These are phyloP conservation scores for Arthrobotrys megalospora DNA, from an alignment of 2,329 filamentous ascomycete species.

Conservation along the genomic window DNA sequence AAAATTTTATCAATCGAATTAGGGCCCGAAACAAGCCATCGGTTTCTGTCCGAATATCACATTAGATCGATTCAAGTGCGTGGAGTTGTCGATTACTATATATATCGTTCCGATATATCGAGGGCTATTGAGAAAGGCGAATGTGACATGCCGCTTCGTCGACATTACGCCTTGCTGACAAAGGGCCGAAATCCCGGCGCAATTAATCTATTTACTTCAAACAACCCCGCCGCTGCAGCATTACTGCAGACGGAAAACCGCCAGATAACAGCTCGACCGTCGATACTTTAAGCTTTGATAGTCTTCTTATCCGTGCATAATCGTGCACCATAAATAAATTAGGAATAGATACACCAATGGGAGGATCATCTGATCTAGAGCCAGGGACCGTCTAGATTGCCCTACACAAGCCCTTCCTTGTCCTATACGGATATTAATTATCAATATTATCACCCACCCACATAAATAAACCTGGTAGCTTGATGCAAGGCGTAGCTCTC, in stretches of 20 bases:
- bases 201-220: conserved; percentile 43
- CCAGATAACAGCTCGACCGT: conserved; percentile 12
- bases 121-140: conserved; percentile 36
- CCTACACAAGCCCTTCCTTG: conserved; percentile 31
- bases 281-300: conserved; percentile 35
- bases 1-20: conserved; percentile 29
- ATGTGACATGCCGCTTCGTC: conserved; percentile 17
- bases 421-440: conserved; percentile 48
- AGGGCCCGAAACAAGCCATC: conserved; percentile 26
- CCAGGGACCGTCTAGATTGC: conserved; percentile 29
- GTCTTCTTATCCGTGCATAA: conserved; percentile 38
- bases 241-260: conserved; percentile 9
- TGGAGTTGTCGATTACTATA: conserved; percentile 42
- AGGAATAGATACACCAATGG: conserved; percentile 18
- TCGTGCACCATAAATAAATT: conserved; percentile 38
- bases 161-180: conserved; percentile 32
- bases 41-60: conserved; percentile 21
- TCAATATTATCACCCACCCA: conserved; percentile 32
- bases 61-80: conserved; percentile 14
- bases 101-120: conserved; percentile 45
- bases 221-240: conserved; percentile 32
- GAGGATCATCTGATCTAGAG: conserved; percentile 44
- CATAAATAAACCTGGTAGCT: conserved; percentile 38
- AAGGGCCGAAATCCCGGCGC: conserved; percentile 37
- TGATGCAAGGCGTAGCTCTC: conserved; percentile 44